phyloP scores from a whole-genome alignment of 2,329 filamentous ascomycete species.

The Phaeosphaeria sp. region DNA sequence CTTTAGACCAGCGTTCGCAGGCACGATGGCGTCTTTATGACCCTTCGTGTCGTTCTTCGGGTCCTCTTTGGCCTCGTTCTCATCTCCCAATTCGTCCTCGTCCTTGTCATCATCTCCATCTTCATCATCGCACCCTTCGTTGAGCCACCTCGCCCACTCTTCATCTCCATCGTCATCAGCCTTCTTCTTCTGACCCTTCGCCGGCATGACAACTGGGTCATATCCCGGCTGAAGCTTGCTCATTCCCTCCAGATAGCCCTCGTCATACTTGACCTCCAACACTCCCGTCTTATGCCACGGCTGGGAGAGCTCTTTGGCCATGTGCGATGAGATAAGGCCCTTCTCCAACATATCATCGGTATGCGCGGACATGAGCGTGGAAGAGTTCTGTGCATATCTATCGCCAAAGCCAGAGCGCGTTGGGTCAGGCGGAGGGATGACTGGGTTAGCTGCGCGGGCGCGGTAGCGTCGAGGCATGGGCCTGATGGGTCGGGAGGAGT shows the following conservation, averaged over 20 bases:
- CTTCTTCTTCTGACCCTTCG: background rate
- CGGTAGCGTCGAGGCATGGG: background rate
- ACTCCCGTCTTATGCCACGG: background rate
- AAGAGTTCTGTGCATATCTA: conserved; percentile 8
- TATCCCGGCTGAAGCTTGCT: background rate
- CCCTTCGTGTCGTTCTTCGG: background rate
- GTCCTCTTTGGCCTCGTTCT: background rate
- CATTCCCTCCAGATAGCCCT: background rate
- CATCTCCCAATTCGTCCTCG: background rate
- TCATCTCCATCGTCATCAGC: background rate
- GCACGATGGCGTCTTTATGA: no score
- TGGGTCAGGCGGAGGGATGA: background rate
- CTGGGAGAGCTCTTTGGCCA: background rate
- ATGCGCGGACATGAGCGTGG: background rate
- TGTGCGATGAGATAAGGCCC: background rate
- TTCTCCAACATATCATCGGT: background rate
- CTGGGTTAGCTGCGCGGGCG: background rate
- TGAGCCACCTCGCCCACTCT: background rate
- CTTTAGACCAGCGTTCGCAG: no score
- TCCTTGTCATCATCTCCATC: background rate
- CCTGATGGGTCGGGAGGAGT: no score
- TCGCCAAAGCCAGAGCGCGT: conserved; percentile 25
- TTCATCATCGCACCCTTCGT: background rate
- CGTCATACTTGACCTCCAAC: background rate
- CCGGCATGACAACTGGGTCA: background rate